These are phyloP conservation scores for Melanomma pulvis-pyrius DNA, from an alignment of 495 filamentous ascomycete species.

Conservation along the genomic window DNA sequence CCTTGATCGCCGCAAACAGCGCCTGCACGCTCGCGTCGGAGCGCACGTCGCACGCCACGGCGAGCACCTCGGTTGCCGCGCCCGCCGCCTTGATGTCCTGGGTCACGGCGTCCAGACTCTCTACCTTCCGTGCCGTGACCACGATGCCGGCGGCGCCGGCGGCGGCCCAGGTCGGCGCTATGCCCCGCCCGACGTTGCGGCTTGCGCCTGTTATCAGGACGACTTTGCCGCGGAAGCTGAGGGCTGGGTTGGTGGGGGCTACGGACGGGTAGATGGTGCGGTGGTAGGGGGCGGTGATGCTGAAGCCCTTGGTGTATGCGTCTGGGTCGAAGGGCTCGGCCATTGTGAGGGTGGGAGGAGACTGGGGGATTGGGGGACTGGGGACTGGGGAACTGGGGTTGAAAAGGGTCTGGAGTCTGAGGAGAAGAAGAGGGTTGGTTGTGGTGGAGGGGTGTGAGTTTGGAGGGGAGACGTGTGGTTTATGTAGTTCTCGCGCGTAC, in stretches of 20 bases:
- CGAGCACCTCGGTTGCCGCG: neutral
- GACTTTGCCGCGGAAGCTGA: neutral
- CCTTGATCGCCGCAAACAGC: slow-evolving; percentile 3
- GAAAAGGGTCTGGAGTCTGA: no score
- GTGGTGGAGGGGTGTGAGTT: no score
- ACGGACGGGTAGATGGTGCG: slow-evolving; percentile 7
- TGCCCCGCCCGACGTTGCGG: neutral
- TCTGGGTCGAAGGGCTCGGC: slow-evolving; percentile 17
- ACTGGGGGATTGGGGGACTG: no score
- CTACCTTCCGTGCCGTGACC: neutral
- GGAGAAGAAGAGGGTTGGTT: no score
- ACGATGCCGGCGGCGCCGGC: slow-evolving; percentile 13
- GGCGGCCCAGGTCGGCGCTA: neutral
- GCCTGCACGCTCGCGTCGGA: neutral
- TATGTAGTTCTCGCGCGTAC: no score
- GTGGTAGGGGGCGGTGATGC: slow-evolving; percentile 1
- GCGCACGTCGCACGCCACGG: slow-evolving; percentile 2
- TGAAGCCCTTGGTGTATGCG: neutral
- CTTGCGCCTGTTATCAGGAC: slow-evolving; percentile 18
- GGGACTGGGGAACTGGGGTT: no score
- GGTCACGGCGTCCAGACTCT: neutral
- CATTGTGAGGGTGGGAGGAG: no score
- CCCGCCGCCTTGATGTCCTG: neutral
- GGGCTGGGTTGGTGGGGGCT: neutral
- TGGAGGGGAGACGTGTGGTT: no score